Base-by-base conservation (phyloP, 345 rosid genomes). In the Cardamine chenopodiifolia region DNA sequence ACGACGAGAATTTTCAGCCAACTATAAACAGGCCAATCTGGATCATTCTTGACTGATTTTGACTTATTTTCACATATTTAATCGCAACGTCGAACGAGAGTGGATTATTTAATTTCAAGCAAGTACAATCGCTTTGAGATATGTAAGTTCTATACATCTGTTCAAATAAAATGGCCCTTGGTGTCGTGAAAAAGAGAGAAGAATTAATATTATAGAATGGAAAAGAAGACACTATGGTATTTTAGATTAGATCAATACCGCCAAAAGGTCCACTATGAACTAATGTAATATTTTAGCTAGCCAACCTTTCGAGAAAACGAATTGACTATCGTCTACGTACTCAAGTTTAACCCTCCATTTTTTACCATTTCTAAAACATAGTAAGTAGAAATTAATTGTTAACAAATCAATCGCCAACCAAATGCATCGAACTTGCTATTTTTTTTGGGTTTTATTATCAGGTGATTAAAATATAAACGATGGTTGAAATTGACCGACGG, bases 241-340 rank as follows among this genome's bases (percentile, higher is more conserved):
- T 62, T 31, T 17, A 62, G 66, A 76, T 54, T 44, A 18, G 65
- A 34, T 45, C 31, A 62, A 69, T 62, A 31, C 71, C 26, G 34
- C 59, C 79, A 76, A 69, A 68, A 76, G 40, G 25, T 29, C 65
- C 71, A 54, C 48, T 53, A 61, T 47, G 29, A 61, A 26, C 4
- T 48, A 55, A 20, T 44, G 11, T 31, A 54, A 64, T 64, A 44
- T 32, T 15, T 14, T 75, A 18, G 15, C 44, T 69, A 70, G 80
- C 80, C 75, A 62, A 44, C 80, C 71, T 70, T 76, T 54, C 26
- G 57, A 44, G 75, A 69, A 69, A 69, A 70, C 70, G 71, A 76
- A 69, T 70, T 76, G 75, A 70, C 80, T 76, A 68, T 69, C 20
- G 64, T 62, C 59, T 62, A 69, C 75, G 66, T 62, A 32, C 62